Evolutionary conservation across 768 basidiomycete species (phyloP), one percentile per base, ranked within the genome.

Genomic region (Agrocybe pediades): DNA sequence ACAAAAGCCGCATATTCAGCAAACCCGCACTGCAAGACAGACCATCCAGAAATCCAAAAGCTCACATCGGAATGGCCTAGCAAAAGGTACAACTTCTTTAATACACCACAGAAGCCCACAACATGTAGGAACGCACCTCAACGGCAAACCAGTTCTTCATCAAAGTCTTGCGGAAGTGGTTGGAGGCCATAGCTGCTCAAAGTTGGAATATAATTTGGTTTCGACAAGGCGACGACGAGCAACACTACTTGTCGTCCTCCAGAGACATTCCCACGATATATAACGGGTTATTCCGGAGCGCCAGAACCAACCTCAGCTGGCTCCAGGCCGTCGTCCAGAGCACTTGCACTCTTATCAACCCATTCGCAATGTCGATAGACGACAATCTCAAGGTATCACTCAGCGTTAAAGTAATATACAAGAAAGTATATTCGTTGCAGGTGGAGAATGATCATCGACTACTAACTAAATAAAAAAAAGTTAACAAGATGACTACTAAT

Each of bases 81-180:
- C 41, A 20, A 40, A 24, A 44, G 30, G 23, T 48, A 19, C 43
- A 40, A 52, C 70, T 75, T 16, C 16, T 2, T 9, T 20, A 30
- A 2, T 20, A 13, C 9, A n/a, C 0, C 11, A 30, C 25, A 24
- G 15, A 27, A 26, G 24, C 42, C 54, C 21, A n/a, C n/a, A n/a
- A n/a, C n/a, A n/a, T n/a, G n/a, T n/a, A n/a, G n/a, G n/a, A n/a
- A n/a, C n/a, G n/a, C 48, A 85, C 86, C 83, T 89, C 88, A 60
- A 87, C 74, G 73, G 88, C 87, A 64, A 79, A 85, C 86, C 86
- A 88, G 71, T 88, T 77, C 70, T 77, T 84, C 78, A 84, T 75
- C 57, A 82, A 71, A 19, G 62, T 49, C 56, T 65, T 77, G 55
- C 75, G 76, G 44, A 74, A 54, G 33, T 67, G 68, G 21, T 60